Conservation (phyloP, 495 filamentous ascomycete species). For the Talaromyces trachyspermus region DNA sequence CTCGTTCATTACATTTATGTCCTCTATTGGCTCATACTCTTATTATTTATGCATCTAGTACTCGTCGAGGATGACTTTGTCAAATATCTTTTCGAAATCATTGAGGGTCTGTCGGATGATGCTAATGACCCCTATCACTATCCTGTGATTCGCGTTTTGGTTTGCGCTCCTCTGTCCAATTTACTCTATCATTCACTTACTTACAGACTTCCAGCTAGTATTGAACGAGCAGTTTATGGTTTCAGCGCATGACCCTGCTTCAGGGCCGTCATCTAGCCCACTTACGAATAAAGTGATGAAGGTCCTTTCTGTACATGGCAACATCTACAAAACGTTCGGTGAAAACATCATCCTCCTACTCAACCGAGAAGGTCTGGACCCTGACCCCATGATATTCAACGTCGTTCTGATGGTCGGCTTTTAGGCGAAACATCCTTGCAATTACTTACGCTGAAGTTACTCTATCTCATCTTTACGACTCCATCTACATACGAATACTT, state of each 20-base stretch:
- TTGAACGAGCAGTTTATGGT: slow-evolving; percentile 99
- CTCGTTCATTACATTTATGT: too few relatives aligned
- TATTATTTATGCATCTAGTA: slow-evolving; percentile 21
- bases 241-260: slow-evolving; percentile 45
- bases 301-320: slow-evolving; percentile 68
- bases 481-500: slow-evolving; percentile 92
- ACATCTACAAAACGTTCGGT: slow-evolving; percentile 84
- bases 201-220: slow-evolving; percentile 58
- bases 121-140: slow-evolving; percentile 94
- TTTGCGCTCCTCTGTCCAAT: slow-evolving; percentile 33
- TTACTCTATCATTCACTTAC: neutral
- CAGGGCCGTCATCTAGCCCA: slow-evolving; percentile 30
- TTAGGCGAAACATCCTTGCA: slow-evolving; percentile 78
- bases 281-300: slow-evolving; percentile 94
- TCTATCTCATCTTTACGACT: slow-evolving; percentile 92
- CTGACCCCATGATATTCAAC: too few relatives aligned
- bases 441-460: slow-evolving; percentile 86
- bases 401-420: slow-evolving; percentile 17
- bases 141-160: slow-evolving; percentile 85
- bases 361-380: slow-evolving; percentile 93
- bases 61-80: slow-evolving; percentile 81
- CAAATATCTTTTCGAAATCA: slow-evolving; percentile 74
- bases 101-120: slow-evolving; percentile 85
- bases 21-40: too few relatives aligned
- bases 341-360: slow-evolving; percentile 95